Conservation (phyloP, 2,329 filamentous ascomycete genomes). For the Pseudogymnoascus sp. region DNA sequence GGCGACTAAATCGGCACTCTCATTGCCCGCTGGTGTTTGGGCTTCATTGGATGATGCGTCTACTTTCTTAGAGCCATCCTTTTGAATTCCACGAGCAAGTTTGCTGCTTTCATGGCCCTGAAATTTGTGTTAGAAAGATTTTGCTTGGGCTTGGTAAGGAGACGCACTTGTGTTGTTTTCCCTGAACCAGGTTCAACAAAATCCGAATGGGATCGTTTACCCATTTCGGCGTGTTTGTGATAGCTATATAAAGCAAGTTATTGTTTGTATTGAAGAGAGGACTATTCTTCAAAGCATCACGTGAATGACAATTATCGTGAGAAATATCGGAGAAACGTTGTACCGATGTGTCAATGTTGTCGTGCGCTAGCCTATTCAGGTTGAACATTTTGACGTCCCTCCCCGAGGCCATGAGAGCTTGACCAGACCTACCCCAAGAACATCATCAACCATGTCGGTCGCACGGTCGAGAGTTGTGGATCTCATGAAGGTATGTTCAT, state of each 20-base stretch:
- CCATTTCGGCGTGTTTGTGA: neutral
- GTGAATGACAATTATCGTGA: slow-evolving; percentile 5
- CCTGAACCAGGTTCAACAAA: neutral
- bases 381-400: slow-evolving; percentile 9
- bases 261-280: neutral
- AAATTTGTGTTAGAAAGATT: neutral
- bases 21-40: neutral
- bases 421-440: slow-evolving; percentile 9
- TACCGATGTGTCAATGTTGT: neutral
- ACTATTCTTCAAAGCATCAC: neutral
- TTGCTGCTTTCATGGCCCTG: slow-evolving; percentile 31
- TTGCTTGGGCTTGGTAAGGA: neutral
- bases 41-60: neutral
- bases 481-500: slow-evolving; percentile 63
- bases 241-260: neutral
- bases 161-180: neutral
- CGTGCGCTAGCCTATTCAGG: neutral
- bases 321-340: neutral
- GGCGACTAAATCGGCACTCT: neutral
- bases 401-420: slow-evolving; percentile 1
- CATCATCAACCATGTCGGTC: slow-evolving; percentile 48
- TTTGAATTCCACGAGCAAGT: slow-evolving; percentile 51
- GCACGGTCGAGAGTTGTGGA: slow-evolving; percentile 57
- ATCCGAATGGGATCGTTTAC: neutral
- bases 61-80: slow-evolving; percentile 32